These are phyloP conservation scores for Pugionium cornutum DNA, from an alignment of 345 rosid genomes.

Conservation along the genomic window DNA sequence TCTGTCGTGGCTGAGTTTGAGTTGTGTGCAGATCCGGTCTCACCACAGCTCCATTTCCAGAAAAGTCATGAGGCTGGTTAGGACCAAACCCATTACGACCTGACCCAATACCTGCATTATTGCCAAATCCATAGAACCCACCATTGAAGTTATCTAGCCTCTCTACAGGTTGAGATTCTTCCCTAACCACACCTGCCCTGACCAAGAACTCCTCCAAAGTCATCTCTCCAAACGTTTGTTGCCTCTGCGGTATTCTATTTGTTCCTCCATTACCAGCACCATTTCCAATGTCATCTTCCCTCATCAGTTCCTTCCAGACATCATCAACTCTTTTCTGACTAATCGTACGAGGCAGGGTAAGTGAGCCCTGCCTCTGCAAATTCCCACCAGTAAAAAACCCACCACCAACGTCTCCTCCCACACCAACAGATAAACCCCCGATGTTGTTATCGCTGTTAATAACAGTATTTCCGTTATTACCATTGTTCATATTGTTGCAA, in stretches of 20 bases:
- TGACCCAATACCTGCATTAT: conserved; percentile 54
- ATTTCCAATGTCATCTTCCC: conserved; percentile 48
- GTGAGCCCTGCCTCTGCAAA: conserved; percentile 88
- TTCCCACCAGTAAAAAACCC: conserved; percentile 41
- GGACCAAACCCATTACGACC: conserved; percentile 49
- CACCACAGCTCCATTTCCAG: conserved; percentile 44
- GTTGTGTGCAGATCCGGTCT: conserved; percentile 46
- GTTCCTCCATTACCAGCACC: conserved; percentile 42
- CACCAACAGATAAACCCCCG: conserved; percentile 42
- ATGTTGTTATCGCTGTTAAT: background rate
- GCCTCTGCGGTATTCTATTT: conserved; percentile 62
- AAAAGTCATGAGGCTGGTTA: conserved; percentile 47
- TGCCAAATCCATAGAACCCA: conserved; percentile 48
- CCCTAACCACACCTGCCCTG: conserved; percentile 87
- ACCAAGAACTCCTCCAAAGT: conserved; percentile 91
- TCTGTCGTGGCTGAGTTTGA: conserved; percentile 53
- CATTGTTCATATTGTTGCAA: conserved; percentile 21
- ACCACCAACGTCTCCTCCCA: conserved; percentile 34
- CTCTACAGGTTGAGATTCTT: conserved; percentile 54
- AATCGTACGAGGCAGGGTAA: conserved; percentile 80
- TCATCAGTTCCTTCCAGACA: conserved; percentile 80
- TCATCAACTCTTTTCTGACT: conserved; percentile 92
- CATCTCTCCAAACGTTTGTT: conserved; percentile 87
- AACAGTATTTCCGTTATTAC: conserved; percentile 8
- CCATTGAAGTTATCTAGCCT: conserved; percentile 48